phyloP scores from a whole-genome alignment of 2,329 filamentous ascomycete species.

The Hysterium pulicare region DNA sequence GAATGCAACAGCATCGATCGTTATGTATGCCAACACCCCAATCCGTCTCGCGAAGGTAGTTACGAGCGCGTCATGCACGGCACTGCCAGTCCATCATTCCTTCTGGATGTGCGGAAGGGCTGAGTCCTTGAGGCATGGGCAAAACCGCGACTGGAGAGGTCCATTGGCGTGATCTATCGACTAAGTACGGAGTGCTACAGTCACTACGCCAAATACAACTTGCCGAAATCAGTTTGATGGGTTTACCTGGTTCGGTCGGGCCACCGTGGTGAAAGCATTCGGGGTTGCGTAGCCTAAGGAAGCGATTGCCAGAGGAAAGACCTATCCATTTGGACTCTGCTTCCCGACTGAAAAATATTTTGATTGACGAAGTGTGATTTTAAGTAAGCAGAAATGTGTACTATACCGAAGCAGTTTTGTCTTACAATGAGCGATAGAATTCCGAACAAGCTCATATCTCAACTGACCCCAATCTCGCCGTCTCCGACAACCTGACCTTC shows the following conservation, averaged over 20 bases:
- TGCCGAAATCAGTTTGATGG: constrained; percentile 51
- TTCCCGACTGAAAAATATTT: no score
- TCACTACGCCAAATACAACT: constrained; percentile 47
- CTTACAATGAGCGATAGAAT: no score
- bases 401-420: no score
- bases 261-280: constrained; percentile 44
- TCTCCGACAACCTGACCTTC: background rate
- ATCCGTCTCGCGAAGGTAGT: constrained; percentile 42
- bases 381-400: no score
- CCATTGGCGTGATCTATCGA: constrained; percentile 54
- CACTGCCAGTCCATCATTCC: constrained; percentile 44
- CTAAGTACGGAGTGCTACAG: constrained; percentile 49
- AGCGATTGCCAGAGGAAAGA: constrained; percentile 44
- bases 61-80: constrained; percentile 51
- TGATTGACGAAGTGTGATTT: no score
- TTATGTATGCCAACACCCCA: constrained; percentile 47
- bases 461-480: background rate
- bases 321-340: constrained; percentile 54
- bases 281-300: constrained; percentile 46
- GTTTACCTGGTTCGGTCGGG: constrained; percentile 50
- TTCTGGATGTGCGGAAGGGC: constrained; percentile 45
- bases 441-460: no score
- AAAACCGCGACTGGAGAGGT: constrained; percentile 46
- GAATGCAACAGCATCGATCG: constrained; percentile 52
- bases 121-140: constrained; percentile 36